Percentiles rank a stretch among this genome's conserved stretches.
These are phyloP conservation scores for Sarocladiaceae sp. DNA, from an alignment of 2,329 filamentous ascomycete species.

Conservation along the genomic window DNA sequence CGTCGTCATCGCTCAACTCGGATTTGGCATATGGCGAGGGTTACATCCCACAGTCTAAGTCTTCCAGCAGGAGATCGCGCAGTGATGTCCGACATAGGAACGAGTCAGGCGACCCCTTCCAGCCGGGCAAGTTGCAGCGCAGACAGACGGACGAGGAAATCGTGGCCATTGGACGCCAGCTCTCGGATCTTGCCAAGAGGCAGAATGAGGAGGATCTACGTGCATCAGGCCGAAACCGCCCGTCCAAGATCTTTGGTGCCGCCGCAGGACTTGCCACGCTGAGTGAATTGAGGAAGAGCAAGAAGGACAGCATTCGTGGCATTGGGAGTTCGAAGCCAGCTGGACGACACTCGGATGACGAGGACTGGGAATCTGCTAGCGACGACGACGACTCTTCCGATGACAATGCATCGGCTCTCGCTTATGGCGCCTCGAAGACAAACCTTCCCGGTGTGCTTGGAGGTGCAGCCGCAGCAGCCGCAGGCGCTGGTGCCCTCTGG, in stretches of 20 bases:
- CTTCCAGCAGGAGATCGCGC: slow-evolving; percentile 10
- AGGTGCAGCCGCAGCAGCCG: slow-evolving; percentile 27
- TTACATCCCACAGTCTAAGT: slow-evolving; percentile 38
- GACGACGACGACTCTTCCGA: slow-evolving; percentile 39
- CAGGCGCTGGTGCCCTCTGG: slow-evolving; percentile 32
- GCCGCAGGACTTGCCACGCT: slow-evolving; percentile 27
- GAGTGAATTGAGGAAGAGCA: slow-evolving; percentile 34
- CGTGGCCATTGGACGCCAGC: slow-evolving; percentile 45
- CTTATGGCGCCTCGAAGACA: slow-evolving; percentile 30
- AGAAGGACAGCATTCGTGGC: slow-evolving; percentile 29
- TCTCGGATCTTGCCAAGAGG: slow-evolving; percentile 45
- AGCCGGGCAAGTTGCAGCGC: slow-evolving; percentile 9
- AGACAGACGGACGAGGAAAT: slow-evolving; percentile 40
- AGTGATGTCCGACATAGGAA: not conserved
- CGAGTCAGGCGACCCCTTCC: not conserved
- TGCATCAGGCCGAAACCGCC: slow-evolving; percentile 25
- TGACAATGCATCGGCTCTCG: slow-evolving; percentile 26
- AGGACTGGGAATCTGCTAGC: slow-evolving; percentile 52
- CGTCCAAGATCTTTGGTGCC: slow-evolving; percentile 26
- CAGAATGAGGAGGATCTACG: slow-evolving; percentile 45
- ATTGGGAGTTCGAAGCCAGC: slow-evolving; percentile 34
- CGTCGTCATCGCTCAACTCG: slow-evolving; percentile 60
- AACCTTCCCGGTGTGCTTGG: slow-evolving; percentile 6
- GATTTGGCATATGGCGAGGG: slow-evolving; percentile 63
- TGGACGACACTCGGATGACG: slow-evolving; percentile 36